phyloP scores from a whole-genome alignment of 2,329 filamentous ascomycete species.

The Xylaria arbuscula region DNA sequence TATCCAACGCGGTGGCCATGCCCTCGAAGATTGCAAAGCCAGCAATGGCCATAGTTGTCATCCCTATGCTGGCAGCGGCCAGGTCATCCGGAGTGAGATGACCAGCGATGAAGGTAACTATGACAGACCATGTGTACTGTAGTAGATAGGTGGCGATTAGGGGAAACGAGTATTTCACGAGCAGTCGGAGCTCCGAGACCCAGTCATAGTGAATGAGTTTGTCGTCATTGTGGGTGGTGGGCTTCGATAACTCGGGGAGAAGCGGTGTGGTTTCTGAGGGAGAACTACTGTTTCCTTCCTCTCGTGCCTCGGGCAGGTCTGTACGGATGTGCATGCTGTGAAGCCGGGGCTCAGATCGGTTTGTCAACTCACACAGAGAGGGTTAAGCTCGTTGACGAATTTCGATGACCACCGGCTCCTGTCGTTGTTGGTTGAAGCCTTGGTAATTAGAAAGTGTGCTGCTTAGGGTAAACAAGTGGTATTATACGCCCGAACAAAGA shows the following conservation, averaged over 20 bases:
- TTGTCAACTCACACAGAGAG: slow-evolving; percentile 7
- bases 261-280: slow-evolving; percentile 42
- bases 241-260: slow-evolving; percentile 35
- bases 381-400: neutral
- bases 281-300: slow-evolving; percentile 10
- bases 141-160: slow-evolving; percentile 65
- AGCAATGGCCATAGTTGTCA: slow-evolving; percentile 65
- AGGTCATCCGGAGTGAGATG: slow-evolving; percentile 64
- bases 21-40: slow-evolving; percentile 64
- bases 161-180: slow-evolving; percentile 57
- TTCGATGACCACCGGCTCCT: slow-evolving; percentile 10
- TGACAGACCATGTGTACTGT: slow-evolving; percentile 63
- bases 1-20: slow-evolving; percentile 63
- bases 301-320: slow-evolving; percentile 5
- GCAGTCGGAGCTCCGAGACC: slow-evolving; percentile 45
- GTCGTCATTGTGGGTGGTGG: slow-evolving; percentile 10
- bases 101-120: slow-evolving; percentile 64
- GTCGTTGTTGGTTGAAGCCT: neutral
- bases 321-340: slow-evolving; percentile 17
- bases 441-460: neutral
- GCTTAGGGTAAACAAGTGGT: neutral
- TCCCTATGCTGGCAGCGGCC: slow-evolving; percentile 63
- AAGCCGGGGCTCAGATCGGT: neutral
- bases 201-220: slow-evolving; percentile 32
- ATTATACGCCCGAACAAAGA: neutral